Conservation (phyloP, 108 stramenopile species). For the Cylindrotheca fusiformis region DNA sequence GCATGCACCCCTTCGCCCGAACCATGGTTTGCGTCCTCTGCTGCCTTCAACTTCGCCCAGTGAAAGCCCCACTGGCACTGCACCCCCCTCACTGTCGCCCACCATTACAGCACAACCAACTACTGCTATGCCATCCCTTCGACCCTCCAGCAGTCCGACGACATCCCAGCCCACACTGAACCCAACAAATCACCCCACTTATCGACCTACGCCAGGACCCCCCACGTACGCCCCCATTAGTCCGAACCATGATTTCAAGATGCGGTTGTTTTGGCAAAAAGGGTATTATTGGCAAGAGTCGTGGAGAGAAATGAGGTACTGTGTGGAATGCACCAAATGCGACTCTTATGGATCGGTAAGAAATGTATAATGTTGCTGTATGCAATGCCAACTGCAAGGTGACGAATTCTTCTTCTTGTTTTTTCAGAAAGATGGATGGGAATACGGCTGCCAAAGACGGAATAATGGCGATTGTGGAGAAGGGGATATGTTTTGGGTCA, state of each 20-base stretch:
- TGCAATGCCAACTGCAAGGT: background rate
- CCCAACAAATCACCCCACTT: background rate
- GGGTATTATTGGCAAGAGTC: background rate
- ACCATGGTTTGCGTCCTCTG: too few species aligned
- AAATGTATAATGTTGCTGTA: background rate
- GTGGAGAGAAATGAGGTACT: background rate
- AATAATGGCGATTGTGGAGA: background rate
- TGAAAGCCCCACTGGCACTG: too few species aligned
- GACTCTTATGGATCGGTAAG: background rate
- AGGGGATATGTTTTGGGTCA: background rate
- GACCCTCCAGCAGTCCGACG: background rate
- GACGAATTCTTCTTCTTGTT: background rate
- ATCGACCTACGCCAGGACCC: background rate
- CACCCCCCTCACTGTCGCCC: too few species aligned
- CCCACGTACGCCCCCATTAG: background rate
- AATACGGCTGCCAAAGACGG: background rate
- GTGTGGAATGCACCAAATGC: conserved; percentile 1
- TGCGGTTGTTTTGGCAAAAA: background rate
- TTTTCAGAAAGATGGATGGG: background rate
- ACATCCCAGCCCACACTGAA: background rate
- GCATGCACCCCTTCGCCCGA: too few species aligned
- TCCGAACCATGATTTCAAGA: background rate
- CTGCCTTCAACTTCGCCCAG: too few species aligned
- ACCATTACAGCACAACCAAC: background rate
- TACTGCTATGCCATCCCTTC: background rate